Conservation (phyloP, 169 alveolate species). For the Plasmodium billcollinsi region DNA sequence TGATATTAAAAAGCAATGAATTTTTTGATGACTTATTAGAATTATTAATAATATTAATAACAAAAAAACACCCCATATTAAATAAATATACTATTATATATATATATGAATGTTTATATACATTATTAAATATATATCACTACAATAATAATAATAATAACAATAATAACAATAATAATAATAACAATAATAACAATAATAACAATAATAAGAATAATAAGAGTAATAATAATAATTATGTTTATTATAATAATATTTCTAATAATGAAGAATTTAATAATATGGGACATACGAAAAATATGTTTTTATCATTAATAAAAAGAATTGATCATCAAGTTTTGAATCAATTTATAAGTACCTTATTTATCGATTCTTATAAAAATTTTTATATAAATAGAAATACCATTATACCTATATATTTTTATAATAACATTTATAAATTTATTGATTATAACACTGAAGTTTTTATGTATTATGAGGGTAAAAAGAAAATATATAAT, state of each 20-base stretch:
- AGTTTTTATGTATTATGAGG: constrained; percentile 23
- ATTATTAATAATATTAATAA: constrained; percentile 45
- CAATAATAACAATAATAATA: not conserved
- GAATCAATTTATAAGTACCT: constrained; percentile 34
- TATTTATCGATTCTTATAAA: constrained; percentile 65
- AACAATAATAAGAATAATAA: no score
- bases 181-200: no score
- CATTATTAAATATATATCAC: constrained; percentile 64
- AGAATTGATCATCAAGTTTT: constrained; percentile 13
- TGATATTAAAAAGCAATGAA: constrained; percentile 40
- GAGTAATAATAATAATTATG: no score
- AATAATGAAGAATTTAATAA: not conserved
- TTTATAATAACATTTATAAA: constrained; percentile 59
- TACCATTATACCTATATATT: constrained; percentile 33
- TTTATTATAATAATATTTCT: no score
- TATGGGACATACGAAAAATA: constrained; percentile 33
- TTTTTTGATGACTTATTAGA: constrained; percentile 58
- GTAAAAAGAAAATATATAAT: not conserved
- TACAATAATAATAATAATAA: constrained; percentile 11
- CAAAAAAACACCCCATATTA: constrained; percentile 71
- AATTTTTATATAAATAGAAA: constrained; percentile 30
- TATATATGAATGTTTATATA: constrained; percentile 73
- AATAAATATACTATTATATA: constrained; percentile 70
- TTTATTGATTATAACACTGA: constrained; percentile 75
- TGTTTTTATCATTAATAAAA: constrained; percentile 71